Evolutionary conservation across 345 rosid species (phyloP), one percentile per base, ranked within the genome.

Genomic region (Boechera retrofracta): DNA sequence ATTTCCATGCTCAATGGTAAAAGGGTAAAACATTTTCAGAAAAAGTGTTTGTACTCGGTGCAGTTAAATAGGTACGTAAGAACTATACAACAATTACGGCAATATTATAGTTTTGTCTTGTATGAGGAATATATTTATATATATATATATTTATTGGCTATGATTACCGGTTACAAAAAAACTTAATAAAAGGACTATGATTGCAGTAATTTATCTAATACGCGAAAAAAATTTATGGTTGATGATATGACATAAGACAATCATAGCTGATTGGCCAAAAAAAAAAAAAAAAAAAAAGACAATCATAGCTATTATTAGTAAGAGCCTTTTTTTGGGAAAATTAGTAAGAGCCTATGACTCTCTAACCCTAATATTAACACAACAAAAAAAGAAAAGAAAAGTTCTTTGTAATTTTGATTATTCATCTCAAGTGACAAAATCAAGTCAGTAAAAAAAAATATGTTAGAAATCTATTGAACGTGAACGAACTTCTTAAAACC

Each of bases 241-340:
- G 38, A 48, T 64, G 73, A 67, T 67, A 48, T 75, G 73, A 75
- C 73, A 66, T n/a, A 47, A 56, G 67, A 67, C 52, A 64, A 41
- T 45, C 38, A 42, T 53, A 57, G 47, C 45, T 70, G 1, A 21
- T 21, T 1, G 24, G 24, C 24, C 1, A 21, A 21, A 21, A 21
- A 21, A 21, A 21, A 21, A 21, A 18, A 18, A 18, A 18, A 18
- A 18, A 0, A 18, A 18, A 18, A 47, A 56, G 67, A 67, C 52
- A 64, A 41, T 45, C 38, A 42, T 53, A 57, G 47, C 56, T 70
- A 13, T 41, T 36, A 44, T 44, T 44, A 15, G 49, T 44, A 44
- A 44, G 49, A 4, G 5, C n/a, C 48, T 44, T 0, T 44, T 12
- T 44, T 44, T 3, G 6, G 48, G 48, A 0, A 44, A 44, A 44